Base-by-base conservation (phyloP, 164 flowering plant genomes). In the Nelumbo lutea region DNA sequence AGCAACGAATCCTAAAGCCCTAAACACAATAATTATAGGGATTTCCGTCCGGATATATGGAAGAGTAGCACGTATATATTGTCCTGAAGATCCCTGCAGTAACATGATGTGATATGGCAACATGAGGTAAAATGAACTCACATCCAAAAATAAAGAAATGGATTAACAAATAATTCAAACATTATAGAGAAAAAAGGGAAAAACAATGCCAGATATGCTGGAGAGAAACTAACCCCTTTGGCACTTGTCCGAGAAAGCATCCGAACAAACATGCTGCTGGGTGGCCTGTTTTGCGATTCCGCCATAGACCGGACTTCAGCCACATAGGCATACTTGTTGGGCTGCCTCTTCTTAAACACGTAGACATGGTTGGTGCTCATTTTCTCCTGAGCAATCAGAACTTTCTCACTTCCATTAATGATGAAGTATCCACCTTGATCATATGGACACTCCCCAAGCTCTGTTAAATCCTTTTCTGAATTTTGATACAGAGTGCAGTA, bases 341-440 rank as follows among this genome's bases (percentile, higher is more conserved):
- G 99, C 76, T 96, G 99, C 73, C 99, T 86, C 76, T 91, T 96
- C 81, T 96, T 96, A 70, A 93, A 96, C 10, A 96, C 99, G 70
- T 96, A 96, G 9, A 96, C 99, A 79, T 96, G 99, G 65, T 96
- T 96, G 59, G 97, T 93, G 84, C 97, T 91, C 98, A 94, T 94
- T 82, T 94, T 94, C 82, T 94, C 98, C 72, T 91, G 97, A 71
- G 98, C 98, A 80, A 94, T 94, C 42, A 94, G 77, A 65, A 94
- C 98, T 75, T 94, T 94, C 70, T 94, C 98, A 88, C 98, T 96
- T 9, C 99, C 99, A 82, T 96, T 96, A 53, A 96, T 88, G 6
- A 96, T 96, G 58, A 93, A 96, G 69, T 96, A 96, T 4, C 99
- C 99, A 68, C 99, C 98, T 78, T 96, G 99, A 77, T 96, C 99